Conservation (phyloP, 1,284 basidiomycete species). For the Boletus semigastroideus region DNA sequence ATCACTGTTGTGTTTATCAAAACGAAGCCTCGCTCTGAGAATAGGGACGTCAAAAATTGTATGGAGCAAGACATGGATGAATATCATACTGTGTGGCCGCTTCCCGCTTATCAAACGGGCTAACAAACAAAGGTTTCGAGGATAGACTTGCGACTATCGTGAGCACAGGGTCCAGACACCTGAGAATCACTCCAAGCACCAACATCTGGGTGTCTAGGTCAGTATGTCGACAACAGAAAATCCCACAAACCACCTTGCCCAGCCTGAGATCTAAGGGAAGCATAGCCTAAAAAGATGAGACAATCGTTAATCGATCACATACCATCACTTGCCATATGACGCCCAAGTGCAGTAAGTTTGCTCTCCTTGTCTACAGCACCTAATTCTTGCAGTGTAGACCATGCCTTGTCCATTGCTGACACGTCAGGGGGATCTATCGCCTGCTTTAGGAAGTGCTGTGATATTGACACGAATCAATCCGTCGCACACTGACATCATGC, state of each 20-base stretch:
- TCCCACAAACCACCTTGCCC: conserved; percentile 59
- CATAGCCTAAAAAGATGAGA: conserved; percentile 51
- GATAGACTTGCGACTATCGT: conserved; percentile 84
- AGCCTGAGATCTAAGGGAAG: conserved; percentile 89
- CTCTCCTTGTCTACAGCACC: conserved; percentile 72
- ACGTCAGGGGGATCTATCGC: conserved; percentile 86
- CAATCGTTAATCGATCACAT: not conserved
- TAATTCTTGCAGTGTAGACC: conserved; percentile 72
- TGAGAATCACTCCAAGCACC: conserved; percentile 79
- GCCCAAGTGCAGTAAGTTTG: conserved; percentile 79
- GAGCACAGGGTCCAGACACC: conserved; percentile 75
- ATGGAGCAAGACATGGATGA: not conserved
- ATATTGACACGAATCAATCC: not conserved
- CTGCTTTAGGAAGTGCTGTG: conserved; percentile 56
- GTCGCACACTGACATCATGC: not conserved
- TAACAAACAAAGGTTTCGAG: conserved; percentile 84
- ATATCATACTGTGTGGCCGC: conserved; percentile 64
- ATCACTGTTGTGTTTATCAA: conserved; percentile 78
- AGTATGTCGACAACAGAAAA: not conserved
- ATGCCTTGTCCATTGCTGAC: conserved; percentile 77
- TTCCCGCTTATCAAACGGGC: conserved; percentile 80
- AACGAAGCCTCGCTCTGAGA: conserved; percentile 65
- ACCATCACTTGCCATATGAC: conserved; percentile 63
- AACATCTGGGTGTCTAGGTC: conserved; percentile 61
- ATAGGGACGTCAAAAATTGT: not conserved